Conservation (phyloP, 371 early-diverging fungal species). For the Umbelopsis sp. region DNA sequence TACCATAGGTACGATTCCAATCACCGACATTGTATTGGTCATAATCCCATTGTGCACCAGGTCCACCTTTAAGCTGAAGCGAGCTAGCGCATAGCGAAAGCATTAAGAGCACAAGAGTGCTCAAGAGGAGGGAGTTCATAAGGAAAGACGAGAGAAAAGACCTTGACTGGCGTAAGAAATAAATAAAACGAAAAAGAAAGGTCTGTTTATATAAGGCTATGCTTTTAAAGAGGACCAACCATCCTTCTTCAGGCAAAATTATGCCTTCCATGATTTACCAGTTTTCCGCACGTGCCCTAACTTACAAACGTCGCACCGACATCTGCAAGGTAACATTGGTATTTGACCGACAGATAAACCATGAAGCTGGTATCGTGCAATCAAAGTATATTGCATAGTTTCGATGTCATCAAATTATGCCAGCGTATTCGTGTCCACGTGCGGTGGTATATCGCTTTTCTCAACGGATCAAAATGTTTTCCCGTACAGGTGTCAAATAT, state of each 20-base stretch:
- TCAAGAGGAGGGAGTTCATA: not conserved
- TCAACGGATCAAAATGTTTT: not conserved
- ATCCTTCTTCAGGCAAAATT: no score
- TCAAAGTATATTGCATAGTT: no score
- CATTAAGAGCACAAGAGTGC: not conserved
- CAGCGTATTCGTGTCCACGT: not conserved
- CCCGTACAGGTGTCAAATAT: not conserved
- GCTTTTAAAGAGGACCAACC: no score
- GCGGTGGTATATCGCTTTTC: not conserved
- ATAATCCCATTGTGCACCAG: constrained; percentile 23
- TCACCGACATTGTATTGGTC: constrained; percentile 36
- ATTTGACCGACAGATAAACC: no score
- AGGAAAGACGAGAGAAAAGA: not conserved
- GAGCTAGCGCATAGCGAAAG: not conserved
- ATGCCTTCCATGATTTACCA: no score
- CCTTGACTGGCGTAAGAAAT: not conserved
- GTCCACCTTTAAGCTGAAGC: constrained; percentile 23
- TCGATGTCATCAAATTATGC: not conserved
- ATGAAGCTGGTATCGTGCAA: no score
- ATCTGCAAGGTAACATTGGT: no score
- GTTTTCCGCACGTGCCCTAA: no score
- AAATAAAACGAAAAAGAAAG: not conserved
- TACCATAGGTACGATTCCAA: constrained; percentile 40
- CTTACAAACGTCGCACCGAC: no score
- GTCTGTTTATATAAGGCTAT: not conserved